phyloP scores from a whole-genome alignment of 768 basidiomycete genomes.

The Trametes punicea region DNA sequence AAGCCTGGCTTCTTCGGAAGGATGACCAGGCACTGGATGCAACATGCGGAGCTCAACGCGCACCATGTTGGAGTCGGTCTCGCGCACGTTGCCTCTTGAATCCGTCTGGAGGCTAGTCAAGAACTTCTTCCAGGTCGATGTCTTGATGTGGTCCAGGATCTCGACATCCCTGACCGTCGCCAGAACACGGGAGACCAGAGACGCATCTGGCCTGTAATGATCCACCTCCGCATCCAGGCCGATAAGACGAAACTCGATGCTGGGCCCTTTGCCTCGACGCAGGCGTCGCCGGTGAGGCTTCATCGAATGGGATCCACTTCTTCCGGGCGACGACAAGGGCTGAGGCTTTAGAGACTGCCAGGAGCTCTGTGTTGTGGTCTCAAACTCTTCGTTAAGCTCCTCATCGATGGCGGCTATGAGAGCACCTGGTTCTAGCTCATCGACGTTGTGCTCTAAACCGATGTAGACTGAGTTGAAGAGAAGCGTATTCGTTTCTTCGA shows the following conservation, averaged over 20 bases:
- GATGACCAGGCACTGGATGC: slow-evolving; percentile 62
- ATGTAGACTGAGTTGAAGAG: slow-evolving; percentile 95
- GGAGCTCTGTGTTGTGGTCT: slow-evolving; percentile 76
- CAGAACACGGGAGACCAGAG: slow-evolving; percentile 62
- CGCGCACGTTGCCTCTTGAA: slow-evolving; percentile 82
- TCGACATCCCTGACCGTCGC: slow-evolving; percentile 72
- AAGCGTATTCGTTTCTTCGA: slow-evolving; percentile 67
- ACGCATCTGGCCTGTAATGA: slow-evolving; percentile 51
- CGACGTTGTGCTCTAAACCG: slow-evolving; percentile 77
- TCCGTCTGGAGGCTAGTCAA: slow-evolving; percentile 82
- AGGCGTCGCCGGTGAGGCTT: slow-evolving; percentile 42
- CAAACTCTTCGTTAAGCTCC: slow-evolving; percentile 73
- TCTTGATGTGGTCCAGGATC: slow-evolving; percentile 96
- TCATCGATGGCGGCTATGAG: slow-evolving; percentile 92
- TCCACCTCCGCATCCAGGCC: slow-evolving; percentile 67
- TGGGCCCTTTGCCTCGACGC: slow-evolving; percentile 69
- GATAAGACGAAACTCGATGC: slow-evolving; percentile 79
- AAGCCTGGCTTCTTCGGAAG: slow-evolving; percentile 74
- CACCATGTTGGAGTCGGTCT: slow-evolving; percentile 94
- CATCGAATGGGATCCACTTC: neutral
- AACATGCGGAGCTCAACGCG: slow-evolving; percentile 75
- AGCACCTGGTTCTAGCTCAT: slow-evolving; percentile 69
- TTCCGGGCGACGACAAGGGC: slow-evolving; percentile 37
- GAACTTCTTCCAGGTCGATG: slow-evolving; percentile 98
- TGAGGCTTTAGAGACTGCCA: slow-evolving; percentile 80